A percentile compares a stretch with the other conserved stretches of the same genome.
phyloP scores from a whole-genome alignment of 345 rosid species.

The Mallotus nudiflorus region DNA sequence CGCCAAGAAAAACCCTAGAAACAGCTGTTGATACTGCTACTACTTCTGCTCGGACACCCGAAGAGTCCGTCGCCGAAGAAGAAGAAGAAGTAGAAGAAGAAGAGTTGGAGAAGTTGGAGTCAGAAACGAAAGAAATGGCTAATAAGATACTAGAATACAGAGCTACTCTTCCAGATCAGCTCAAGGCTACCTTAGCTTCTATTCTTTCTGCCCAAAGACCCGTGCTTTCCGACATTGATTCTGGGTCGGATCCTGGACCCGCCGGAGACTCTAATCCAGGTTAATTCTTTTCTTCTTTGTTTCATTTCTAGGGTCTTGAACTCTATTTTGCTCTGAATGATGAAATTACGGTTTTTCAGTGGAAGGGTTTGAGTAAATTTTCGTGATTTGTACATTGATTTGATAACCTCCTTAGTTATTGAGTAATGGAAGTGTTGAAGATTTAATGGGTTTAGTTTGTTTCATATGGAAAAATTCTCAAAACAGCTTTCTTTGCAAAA shows the following conservation, averaged over 20 bases:
- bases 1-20: neutral
- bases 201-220: slow-evolving; percentile 50
- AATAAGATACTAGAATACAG: slow-evolving; percentile 60
- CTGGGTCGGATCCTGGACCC: slow-evolving; percentile 41
- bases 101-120: slow-evolving; percentile 59
- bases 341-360: neutral
- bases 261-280: slow-evolving; percentile 36
- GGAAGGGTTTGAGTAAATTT: neutral
- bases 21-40: neutral
- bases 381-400: neutral
- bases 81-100: slow-evolving; percentile 20
- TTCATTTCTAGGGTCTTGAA: slow-evolving; percentile 29
- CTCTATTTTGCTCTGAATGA: neutral
- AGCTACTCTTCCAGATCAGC: slow-evolving; percentile 63
- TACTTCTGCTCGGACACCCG: neutral
- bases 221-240: slow-evolving; percentile 19
- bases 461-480: too few relatives aligned
- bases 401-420: too few relatives aligned
- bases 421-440: too few relatives aligned
- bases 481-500: too few relatives aligned
- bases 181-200: slow-evolving; percentile 47
- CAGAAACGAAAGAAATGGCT: slow-evolving; percentile 61
- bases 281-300: slow-evolving; percentile 16
- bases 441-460: too few relatives aligned
- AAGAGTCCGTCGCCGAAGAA: slow-evolving; percentile 14